Evolutionary conservation across 31 red algal genomes (phyloP).

Genomic region (Porphyra umbilicalis): DNA sequence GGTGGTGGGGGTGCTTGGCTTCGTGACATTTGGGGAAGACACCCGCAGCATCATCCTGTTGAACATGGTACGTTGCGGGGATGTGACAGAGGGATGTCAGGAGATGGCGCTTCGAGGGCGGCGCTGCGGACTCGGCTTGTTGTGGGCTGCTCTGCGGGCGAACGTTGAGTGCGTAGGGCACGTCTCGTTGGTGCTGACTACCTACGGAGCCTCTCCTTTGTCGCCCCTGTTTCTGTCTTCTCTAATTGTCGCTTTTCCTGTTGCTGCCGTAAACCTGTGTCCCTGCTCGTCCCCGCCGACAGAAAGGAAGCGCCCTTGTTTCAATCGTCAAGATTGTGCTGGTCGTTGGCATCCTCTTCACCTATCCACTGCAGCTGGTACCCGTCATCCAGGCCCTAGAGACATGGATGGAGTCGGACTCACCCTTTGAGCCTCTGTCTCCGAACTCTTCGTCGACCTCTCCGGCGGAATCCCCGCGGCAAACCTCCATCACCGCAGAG

Average conservation of each 20-base stretch:
- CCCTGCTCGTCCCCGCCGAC: background rate
- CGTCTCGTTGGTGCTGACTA: too few species aligned
- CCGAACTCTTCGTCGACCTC: background rate
- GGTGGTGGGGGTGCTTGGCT: conserved; percentile 74
- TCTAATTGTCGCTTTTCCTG: background rate
- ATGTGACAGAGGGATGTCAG: too few species aligned
- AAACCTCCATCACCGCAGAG: background rate
- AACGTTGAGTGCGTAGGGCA: too few species aligned
- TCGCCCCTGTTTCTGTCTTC: background rate
- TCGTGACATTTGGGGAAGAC: conserved; percentile 74
- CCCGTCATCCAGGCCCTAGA: conserved; percentile 75
- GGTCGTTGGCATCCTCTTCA: conserved; percentile 82
- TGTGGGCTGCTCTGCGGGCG: too few species aligned
- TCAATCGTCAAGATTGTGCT: conserved; percentile 61
- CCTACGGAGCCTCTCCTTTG: too few species aligned
- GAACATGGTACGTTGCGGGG: conserved; percentile 59
- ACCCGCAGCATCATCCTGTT: conserved; percentile 75
- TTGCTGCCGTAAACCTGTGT: too few species aligned
- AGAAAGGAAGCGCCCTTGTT: conserved; percentile 36
- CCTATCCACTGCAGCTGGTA: conserved; percentile 83
- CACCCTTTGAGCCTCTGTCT: background rate
- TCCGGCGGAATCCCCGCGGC: background rate
- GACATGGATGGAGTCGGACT: conserved; percentile 11
- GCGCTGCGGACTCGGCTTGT: too few species aligned
- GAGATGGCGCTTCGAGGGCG: too few species aligned